phyloP scores from a whole-genome alignment of 176 grass and related monocot species.

The Rhynchospora tenuis region DNA sequence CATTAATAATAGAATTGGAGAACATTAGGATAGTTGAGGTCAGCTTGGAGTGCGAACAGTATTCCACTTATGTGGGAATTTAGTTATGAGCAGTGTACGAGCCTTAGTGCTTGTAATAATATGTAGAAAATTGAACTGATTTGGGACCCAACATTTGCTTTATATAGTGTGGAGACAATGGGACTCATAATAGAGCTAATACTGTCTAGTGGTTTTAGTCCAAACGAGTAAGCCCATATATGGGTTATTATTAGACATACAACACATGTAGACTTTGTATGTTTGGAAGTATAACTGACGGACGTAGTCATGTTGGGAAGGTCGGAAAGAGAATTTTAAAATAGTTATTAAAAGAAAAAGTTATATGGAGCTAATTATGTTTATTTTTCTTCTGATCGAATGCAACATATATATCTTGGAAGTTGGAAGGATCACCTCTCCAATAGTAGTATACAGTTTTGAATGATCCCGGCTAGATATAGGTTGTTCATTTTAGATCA shows the following conservation, averaged over 20 bases:
- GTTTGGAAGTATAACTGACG: background rate
- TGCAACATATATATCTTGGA: too few relatives aligned
- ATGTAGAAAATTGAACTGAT: background rate
- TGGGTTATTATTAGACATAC: background rate
- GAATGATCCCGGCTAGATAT: background rate
- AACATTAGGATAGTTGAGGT: background rate
- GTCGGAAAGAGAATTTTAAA: background rate
- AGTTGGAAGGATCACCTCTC: too few relatives aligned
- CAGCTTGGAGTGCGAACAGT: background rate
- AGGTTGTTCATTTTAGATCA: background rate
- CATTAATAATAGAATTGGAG: background rate
- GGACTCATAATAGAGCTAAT: conserved; percentile 8
- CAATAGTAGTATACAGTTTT: background rate
- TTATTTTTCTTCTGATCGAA: too few relatives aligned
- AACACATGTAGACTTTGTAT: background rate
- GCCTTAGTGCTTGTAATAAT: background rate
- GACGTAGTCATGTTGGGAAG: background rate
- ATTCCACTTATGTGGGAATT: background rate
- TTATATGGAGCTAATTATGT: too few relatives aligned
- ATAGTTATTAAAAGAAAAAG: background rate
- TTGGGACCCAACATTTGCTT: background rate
- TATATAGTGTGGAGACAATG: background rate
- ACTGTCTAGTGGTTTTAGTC: too few relatives aligned
- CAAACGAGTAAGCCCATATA: background rate
- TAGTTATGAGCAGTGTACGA: background rate